Base-by-base conservation (phyloP, 2,329 filamentous ascomycete species). In the Phyllosticta citribraziliensis region DNA sequence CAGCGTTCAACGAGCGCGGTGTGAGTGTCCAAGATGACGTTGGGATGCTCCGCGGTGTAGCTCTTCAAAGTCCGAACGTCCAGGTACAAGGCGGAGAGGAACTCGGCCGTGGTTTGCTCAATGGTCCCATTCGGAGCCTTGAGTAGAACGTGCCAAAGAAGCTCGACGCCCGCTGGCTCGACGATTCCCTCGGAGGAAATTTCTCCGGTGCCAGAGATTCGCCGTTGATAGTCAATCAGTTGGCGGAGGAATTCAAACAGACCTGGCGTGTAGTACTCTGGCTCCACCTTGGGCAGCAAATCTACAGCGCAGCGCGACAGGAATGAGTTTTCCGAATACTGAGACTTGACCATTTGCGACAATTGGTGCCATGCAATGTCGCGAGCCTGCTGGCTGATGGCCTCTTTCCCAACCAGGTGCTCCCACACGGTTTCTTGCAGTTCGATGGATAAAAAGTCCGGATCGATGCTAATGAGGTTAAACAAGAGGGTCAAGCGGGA, bases 61-160 rank as follows among this genome's bases (percentile, higher is more conserved):
- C 51, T 55, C 20, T 24, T 55, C 22, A 57, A 58, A 14, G 51
- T 25, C 51, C 27, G 20, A 5, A 33, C 50, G n/a, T 84, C 79
- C 35, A 94, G 78, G 68, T 94, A 96, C 12, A 91, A 79, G 24
- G 86, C 81, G 24, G 91, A 89, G 3, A 96, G 83, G 22, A 85
- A 84, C 57, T 79, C 80, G 30, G 88, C 91, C 1, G 89, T 88
- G 58, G 80, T 75, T 20, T 81, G 80, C 65, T 89, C 89, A 55
- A 95, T 85, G 0, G 80, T 82, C 47, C 81, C 77, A 47, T 82
- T 78, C 5, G 85, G 84, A 1, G 88, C 85, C 17, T 83, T 86
- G 58, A 96, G 76, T 35, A 93, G 84, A 67, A 96, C 84, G 24
- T 85, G 84, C 92, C 92, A 96, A n/a, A 96, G 77, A 62, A 91